These are phyloP conservation scores for Phoma herbarum DNA, from an alignment of 2,329 filamentous ascomycete genomes.

Conservation along the genomic window DNA sequence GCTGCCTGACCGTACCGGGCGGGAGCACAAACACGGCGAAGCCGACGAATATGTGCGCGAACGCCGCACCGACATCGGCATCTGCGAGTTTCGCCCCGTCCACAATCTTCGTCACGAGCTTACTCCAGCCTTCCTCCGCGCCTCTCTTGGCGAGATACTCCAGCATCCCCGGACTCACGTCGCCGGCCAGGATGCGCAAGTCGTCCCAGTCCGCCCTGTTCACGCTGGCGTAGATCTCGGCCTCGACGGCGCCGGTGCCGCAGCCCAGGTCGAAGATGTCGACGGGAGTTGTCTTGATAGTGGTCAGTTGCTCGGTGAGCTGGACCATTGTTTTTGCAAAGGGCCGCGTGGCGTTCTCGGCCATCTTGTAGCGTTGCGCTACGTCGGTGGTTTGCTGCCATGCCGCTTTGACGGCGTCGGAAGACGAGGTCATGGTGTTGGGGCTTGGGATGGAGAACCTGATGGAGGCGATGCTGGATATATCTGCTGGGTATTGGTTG, in stretches of 20 bases:
- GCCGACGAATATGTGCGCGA: slow-evolving; percentile 36
- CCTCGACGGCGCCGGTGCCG: slow-evolving; percentile 36
- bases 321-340: slow-evolving; percentile 28
- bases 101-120: slow-evolving; percentile 25
- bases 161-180: slow-evolving; percentile 36
- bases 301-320: slow-evolving; percentile 10
- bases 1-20: slow-evolving; percentile 7
- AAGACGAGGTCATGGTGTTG: neutral
- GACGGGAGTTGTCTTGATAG: slow-evolving; percentile 3
- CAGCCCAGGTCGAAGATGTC: slow-evolving; percentile 38
- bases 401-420: neutral
- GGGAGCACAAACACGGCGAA: slow-evolving; percentile 37
- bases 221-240: slow-evolving; percentile 29
- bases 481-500: neutral
- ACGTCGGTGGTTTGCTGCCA: slow-evolving; percentile 12
- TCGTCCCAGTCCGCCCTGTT: slow-evolving; percentile 25
- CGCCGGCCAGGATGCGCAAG: slow-evolving; percentile 33
- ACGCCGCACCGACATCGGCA: slow-evolving; percentile 1
- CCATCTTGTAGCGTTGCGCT: slow-evolving; percentile 30
- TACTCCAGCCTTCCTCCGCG: slow-evolving; percentile 31
- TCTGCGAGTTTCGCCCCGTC: slow-evolving; percentile 22
- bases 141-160: slow-evolving; percentile 25
- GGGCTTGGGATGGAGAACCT: neutral
- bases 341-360: slow-evolving; percentile 33
- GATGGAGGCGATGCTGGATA: neutral